phyloP scores from a whole-genome alignment of 129 eudicot genomes.

The Gnaphalium uliginosum region DNA sequence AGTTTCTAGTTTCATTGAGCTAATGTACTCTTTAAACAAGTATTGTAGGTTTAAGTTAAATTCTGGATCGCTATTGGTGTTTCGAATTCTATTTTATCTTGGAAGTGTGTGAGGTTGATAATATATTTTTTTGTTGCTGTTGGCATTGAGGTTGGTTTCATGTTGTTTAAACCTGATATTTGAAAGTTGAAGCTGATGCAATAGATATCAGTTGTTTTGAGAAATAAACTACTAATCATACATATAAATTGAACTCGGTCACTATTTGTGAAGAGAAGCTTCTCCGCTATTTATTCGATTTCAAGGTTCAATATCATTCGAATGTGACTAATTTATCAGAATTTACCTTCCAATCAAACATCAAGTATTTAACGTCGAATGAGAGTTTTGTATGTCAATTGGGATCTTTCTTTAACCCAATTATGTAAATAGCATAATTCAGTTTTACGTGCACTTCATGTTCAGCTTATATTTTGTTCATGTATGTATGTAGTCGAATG shows the following conservation, averaged over 20 bases:
- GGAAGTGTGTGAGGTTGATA: background rate
- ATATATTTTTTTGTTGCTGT: background rate
- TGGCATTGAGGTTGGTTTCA: background rate
- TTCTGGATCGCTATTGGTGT: slow-evolving; percentile 15
- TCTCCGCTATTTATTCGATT: too few species aligned
- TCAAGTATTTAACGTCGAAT: background rate
- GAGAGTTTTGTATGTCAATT: background rate
- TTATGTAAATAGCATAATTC: too few species aligned
- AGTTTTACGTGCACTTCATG: too few species aligned
- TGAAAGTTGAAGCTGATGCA: background rate
- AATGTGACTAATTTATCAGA: too few species aligned
- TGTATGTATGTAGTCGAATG: too few species aligned
- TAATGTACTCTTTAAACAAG: slow-evolving; percentile 22
- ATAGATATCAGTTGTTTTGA: too few species aligned
- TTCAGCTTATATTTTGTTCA: too few species aligned
- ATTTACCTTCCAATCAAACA: too few species aligned
- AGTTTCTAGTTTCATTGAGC: slow-evolving; percentile 1
- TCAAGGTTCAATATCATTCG: too few species aligned
- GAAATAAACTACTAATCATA: background rate
- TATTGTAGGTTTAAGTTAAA: slow-evolving; percentile 1
- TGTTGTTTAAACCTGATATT: background rate
- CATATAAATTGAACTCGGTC: background rate
- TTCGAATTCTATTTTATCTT: slow-evolving; percentile 1
- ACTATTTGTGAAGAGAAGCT: background rate
- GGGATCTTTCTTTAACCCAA: too few species aligned